phyloP scores from a whole-genome alignment of 306 rosid species.

The Gynostemma pentaphyllum region DNA sequence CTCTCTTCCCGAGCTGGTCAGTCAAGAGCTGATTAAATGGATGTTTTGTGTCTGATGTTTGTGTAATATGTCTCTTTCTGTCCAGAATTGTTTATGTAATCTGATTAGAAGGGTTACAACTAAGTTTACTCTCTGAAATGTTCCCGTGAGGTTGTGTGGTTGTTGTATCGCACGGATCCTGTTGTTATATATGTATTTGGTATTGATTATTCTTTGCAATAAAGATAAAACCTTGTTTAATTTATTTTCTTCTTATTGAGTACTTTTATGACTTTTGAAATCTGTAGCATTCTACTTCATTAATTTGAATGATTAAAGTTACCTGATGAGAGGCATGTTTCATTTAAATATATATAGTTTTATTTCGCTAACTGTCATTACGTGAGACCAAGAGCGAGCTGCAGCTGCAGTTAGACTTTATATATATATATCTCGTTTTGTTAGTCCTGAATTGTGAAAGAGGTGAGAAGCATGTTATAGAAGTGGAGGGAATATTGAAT shows the following conservation, averaged over 20 bases:
- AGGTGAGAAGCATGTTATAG: neutral
- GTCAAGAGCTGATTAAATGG: conserved; percentile 39
- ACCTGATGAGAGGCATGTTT: neutral
- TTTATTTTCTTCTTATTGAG: no score
- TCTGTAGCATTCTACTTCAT: no score
- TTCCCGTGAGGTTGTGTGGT: neutral
- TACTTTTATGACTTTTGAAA: no score
- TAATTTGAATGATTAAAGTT: neutral
- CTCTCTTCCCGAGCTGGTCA: conserved; percentile 56
- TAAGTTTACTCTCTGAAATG: neutral
- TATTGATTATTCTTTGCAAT: neutral
- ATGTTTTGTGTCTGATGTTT: neutral
- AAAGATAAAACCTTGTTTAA: neutral
- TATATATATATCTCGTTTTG: no score
- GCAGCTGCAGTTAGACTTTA: no score
- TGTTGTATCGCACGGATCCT: conserved; percentile 8
- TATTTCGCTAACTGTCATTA: no score
- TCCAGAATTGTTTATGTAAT: neutral
- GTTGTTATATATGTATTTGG: neutral
- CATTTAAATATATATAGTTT: no score
- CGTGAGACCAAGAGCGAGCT: no score
- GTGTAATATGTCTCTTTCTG: neutral
- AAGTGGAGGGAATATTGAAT: neutral
- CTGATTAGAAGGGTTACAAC: neutral
- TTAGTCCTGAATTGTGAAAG: neutral